Conservation (phyloP, 2,329 filamentous ascomycete species). For the Lachnellula hyalina region DNA sequence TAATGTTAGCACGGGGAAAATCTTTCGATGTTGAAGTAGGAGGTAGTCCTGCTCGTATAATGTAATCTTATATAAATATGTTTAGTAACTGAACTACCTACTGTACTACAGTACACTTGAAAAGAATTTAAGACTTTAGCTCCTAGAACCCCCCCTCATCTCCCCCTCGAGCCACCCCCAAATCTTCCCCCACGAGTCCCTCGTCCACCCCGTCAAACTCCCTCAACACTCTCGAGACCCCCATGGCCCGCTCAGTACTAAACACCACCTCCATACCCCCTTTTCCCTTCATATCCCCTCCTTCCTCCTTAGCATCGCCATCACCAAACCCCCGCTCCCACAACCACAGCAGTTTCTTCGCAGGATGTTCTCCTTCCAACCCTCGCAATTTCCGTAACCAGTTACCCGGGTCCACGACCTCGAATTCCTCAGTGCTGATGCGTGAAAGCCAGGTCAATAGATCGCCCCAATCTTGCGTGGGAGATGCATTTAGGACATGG, state of each 20-base stretch:
- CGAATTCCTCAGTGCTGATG: slow-evolving; percentile 25
- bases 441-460: slow-evolving; percentile 40
- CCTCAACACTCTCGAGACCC: slow-evolving; percentile 32
- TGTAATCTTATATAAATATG: no score
- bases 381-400: slow-evolving; percentile 33
- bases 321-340: slow-evolving; percentile 42
- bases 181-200: slow-evolving; percentile 37
- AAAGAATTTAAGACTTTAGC: no score
- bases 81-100: no score
- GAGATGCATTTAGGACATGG: slow-evolving; percentile 44
- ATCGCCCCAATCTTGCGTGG: slow-evolving; percentile 37
- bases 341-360: slow-evolving; percentile 39
- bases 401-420: slow-evolving; percentile 39
- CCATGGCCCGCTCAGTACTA: slow-evolving; percentile 30
- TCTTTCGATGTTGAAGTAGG: slow-evolving; percentile 42
- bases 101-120: no score
- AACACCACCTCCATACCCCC: background rate
- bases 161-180: slow-evolving; percentile 28
- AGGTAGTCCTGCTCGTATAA: no score
- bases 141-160: no score
- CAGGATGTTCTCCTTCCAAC: slow-evolving; percentile 35
- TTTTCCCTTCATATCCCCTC: background rate
- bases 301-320: background rate
- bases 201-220: slow-evolving; percentile 38
- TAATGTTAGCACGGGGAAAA: slow-evolving; percentile 62